A percentile compares a stretch with the other conserved stretches of the same genome.
These are phyloP conservation scores for Fagus crenata DNA, from an alignment of 306 rosid species.

Conservation along the genomic window DNA sequence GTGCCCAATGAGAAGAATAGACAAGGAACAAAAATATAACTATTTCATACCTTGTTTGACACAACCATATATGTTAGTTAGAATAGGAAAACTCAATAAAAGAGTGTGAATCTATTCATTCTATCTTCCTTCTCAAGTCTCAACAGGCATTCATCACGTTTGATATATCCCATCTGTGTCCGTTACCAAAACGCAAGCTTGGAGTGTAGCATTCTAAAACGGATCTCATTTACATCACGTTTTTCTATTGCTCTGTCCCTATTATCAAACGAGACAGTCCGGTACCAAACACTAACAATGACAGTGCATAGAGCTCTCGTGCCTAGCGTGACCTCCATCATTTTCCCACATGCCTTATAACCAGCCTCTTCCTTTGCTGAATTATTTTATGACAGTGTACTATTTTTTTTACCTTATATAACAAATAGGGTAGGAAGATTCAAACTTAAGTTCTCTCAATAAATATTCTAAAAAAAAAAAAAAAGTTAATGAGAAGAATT, in stretches of 20 bases:
- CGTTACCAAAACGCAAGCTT: constrained; percentile 18
- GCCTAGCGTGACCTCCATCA: constrained; percentile 29
- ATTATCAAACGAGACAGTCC: constrained; percentile 19
- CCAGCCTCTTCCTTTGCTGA: background rate
- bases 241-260: constrained; percentile 9
- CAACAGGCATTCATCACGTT: constrained; percentile 13
- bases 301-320: constrained; percentile 29
- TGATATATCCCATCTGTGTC: constrained; percentile 2
- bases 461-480: no score
- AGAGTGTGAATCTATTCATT: no score
- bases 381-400: no score
- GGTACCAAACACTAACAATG: constrained; percentile 28
- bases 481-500: no score
- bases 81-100: background rate
- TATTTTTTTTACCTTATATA: no score
- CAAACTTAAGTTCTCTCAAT: no score
- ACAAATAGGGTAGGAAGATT: no score
- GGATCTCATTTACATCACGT: background rate
- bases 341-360: constrained; percentile 39
- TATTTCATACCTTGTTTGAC: background rate
- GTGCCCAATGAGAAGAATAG: background rate
- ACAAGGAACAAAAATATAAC: background rate
- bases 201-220: constrained; percentile 12
- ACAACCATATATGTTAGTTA: background rate
- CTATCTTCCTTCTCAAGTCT: background rate